Evolutionary conservation across 345 rosid genomes (phyloP), one percentile per base, ranked within the genome.

Genomic region (Sisymbrium irio): DNA sequence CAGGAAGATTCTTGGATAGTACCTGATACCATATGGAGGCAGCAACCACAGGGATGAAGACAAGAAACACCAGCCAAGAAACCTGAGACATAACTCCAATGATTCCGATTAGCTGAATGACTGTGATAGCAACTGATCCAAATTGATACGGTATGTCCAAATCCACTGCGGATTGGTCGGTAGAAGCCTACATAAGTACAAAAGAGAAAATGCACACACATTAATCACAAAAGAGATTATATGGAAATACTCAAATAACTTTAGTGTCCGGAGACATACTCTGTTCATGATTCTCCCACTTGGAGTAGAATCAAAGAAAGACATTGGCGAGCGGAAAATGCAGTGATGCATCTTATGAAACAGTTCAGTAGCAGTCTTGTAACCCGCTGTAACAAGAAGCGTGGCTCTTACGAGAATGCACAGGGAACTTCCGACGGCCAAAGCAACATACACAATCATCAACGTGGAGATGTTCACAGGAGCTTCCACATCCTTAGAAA

Each of bases 241-340:
- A 4, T 40, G 17, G 12, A 64, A 22, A 60, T 20, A 5, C 3
- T 9, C 49, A 22, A 40, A 58, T 36, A 39, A 33, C 46, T 19
- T 27, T 12, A 70, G 42, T 28, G 63, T 51, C 15, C 28, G 47
- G 18, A 11, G 9, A 73, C 88, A 62, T 75, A 88, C 96, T 66
- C 96, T 84, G 55, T 80, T 88, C 13, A 90, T 77, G 56, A 86
- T 85, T 65, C 97, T 77, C 72, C 90, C 97, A 73, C 90, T 83
- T 9, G 94, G 94, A 12, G 97, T 90, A 13, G 94, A 77, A 79
- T 90, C 97, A 78, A 90, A 90, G 77, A 90, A 90, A 5, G 89
- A 84, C 92, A 88, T 88, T 17, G 97, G 90, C 10, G 97, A 84
- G 3, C 82, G 90, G 79, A 90, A 88, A 67, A 90, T 78, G 83